Percentiles rank a stretch among this genome's conserved stretches.
These are phyloP conservation scores for Porogramme epimiltina DNA, from an alignment of 1,284 basidiomycete species.

Conservation along the genomic window DNA sequence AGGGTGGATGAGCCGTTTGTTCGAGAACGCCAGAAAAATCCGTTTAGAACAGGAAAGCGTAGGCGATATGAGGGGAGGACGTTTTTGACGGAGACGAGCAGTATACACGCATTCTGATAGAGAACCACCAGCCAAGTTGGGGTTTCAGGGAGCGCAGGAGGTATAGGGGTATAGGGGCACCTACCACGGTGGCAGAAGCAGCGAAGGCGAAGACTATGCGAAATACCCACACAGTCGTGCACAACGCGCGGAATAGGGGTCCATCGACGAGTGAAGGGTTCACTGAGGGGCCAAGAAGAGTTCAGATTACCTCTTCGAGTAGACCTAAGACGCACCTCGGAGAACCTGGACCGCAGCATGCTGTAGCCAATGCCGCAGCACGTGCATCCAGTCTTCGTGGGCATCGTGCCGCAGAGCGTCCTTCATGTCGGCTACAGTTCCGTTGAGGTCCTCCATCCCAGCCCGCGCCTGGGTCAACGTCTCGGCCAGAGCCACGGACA, in stretches of 20 bases:
- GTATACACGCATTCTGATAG: too few relatives aligned
- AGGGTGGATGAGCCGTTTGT: too few relatives aligned
- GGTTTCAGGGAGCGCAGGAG: background rate
- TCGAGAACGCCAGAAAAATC: too few relatives aligned
- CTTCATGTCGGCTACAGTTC: constrained; percentile 40
- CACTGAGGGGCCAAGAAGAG: constrained; percentile 14
- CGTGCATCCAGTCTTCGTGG: constrained; percentile 1
- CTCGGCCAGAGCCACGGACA: constrained; percentile 37
- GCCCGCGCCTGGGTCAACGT: constrained; percentile 39
- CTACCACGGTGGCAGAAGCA: constrained; percentile 28
- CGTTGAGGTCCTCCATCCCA: constrained; percentile 50
- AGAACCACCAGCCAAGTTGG: too few relatives aligned
- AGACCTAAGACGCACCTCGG: constrained; percentile 20
- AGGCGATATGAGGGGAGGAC: too few relatives aligned
- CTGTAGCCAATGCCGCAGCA: constrained; percentile 17
- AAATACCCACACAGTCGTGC: constrained; percentile 9
- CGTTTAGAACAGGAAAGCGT: too few relatives aligned
- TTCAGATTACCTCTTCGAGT: background rate
- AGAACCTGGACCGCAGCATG: constrained; percentile 17
- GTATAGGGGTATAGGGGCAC: constrained; percentile 3
- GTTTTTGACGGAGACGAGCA: too few relatives aligned
- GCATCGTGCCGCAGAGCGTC: constrained; percentile 22
- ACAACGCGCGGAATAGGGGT: constrained; percentile 17
- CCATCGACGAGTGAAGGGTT: constrained; percentile 20
- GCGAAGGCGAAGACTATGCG: constrained; percentile 18